These are phyloP conservation scores for Aspergillus transmontanensis DNA, from an alignment of 2,329 filamentous ascomycete genomes.

Conservation along the genomic window DNA sequence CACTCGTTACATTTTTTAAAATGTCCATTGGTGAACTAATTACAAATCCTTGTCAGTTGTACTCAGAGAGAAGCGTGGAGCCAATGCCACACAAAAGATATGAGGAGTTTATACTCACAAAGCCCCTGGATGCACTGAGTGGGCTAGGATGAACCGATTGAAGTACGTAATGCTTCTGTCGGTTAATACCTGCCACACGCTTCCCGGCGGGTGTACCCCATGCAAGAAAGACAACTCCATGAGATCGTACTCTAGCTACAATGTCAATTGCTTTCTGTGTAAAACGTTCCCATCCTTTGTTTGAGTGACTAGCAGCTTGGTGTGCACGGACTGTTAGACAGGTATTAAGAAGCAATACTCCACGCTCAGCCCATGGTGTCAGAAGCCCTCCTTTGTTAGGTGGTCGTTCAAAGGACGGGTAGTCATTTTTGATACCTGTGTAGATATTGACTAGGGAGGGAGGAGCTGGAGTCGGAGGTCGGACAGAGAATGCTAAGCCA, in stretches of 20 bases:
- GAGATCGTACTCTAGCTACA: slow-evolving; percentile 73
- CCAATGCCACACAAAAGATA: neutral
- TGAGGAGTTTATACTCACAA: slow-evolving; percentile 52
- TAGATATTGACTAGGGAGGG: slow-evolving; percentile 95
- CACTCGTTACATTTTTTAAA: slow-evolving; percentile 61
- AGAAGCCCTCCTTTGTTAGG: slow-evolving; percentile 79
- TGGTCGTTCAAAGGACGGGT: slow-evolving; percentile 75
- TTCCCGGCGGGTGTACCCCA: slow-evolving; percentile 88
- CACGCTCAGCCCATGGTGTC: slow-evolving; percentile 90
- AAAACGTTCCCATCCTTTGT: slow-evolving; percentile 88
- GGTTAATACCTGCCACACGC: slow-evolving; percentile 73
- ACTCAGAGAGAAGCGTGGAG: neutral
- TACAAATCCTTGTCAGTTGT: neutral
- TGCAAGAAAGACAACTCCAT: slow-evolving; percentile 90
- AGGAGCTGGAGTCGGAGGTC: slow-evolving; percentile 82
- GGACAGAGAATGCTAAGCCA: slow-evolving; percentile 92
- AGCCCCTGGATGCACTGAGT: slow-evolving; percentile 80
- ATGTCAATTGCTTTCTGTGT: slow-evolving; percentile 90
- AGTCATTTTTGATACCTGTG: slow-evolving; percentile 82
- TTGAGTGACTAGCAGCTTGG: slow-evolving; percentile 81
- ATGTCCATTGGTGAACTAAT: slow-evolving; percentile 46
- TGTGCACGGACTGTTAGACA: slow-evolving; percentile 91
- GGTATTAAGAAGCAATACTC: slow-evolving; percentile 91
- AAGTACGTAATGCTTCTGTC: slow-evolving; percentile 75
- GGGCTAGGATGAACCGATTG: slow-evolving; percentile 90